Conservation (phyloP, 208 protist species). For the Crithidia mellificae region DNA sequence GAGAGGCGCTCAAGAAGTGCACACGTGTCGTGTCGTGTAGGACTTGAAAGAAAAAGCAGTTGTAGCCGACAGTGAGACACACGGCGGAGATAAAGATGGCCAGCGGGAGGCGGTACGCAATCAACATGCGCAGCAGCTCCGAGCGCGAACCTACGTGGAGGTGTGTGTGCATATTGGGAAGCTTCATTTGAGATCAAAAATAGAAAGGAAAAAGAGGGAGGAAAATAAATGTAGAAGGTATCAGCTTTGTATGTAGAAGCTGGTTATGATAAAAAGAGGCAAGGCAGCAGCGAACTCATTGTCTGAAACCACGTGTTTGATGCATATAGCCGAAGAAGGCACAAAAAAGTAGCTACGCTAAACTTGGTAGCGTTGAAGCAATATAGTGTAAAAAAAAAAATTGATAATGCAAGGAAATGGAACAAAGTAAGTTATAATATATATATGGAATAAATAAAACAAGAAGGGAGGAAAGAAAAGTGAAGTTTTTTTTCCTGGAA, state of each 20-base stretch:
- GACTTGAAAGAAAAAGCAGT: constrained; percentile 9
- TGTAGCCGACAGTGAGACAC: constrained; percentile 16
- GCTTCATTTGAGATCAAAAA: constrained; percentile 5
- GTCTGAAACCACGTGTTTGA: no score
- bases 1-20: not conserved
- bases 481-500: no score
- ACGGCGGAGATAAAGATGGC: constrained; percentile 20
- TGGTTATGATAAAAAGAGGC: no score
- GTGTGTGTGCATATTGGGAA: constrained; percentile 18
- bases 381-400: no score
- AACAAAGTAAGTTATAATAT: not conserved
- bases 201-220: constrained; percentile 3
- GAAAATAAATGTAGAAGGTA: no score
- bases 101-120: constrained; percentile 29
- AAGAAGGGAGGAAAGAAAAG: no score
- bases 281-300: no score
- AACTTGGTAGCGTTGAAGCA: no score
- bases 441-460: no score
- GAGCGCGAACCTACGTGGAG: not conserved
- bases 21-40: not conserved
- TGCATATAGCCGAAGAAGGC: no score
- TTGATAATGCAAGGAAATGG: not conserved
- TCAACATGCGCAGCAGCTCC: constrained; percentile 7
- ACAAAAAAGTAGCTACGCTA: no score
- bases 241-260: no score